Conservation (phyloP, 176 grass and related monocot species). For the Aegilops bicornis region DNA sequence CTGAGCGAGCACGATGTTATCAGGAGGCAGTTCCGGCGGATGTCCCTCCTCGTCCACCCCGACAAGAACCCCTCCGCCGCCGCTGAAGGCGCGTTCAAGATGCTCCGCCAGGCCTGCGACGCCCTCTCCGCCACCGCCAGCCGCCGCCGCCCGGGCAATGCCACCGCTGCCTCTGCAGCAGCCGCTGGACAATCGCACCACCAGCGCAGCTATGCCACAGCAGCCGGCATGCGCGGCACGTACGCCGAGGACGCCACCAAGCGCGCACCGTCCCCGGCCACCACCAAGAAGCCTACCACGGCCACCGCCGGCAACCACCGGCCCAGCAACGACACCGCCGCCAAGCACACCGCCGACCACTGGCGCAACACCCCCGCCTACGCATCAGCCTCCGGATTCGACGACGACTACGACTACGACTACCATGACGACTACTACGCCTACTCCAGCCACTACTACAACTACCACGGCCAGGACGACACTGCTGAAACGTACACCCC, state of each 20-base stretch:
- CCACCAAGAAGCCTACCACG: not conserved
- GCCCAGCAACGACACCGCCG: not conserved
- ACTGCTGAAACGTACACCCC: not conserved
- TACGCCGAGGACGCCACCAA: not conserved
- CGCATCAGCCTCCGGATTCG: not conserved
- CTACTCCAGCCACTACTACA: not conserved
- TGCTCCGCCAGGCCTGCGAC: constrained; percentile 6
- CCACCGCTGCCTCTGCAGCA: not conserved
- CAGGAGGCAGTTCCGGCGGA: not conserved
- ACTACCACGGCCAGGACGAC: not conserved
- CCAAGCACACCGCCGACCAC: not conserved
- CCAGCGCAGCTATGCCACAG: not conserved
- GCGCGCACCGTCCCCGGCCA: no score
- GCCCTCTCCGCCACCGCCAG: not conserved
- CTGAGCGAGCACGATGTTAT: not conserved
- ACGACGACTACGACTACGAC: not conserved
- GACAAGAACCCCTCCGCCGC: constrained; percentile 31
- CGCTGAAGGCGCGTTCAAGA: constrained; percentile 23
- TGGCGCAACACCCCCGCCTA: not conserved
- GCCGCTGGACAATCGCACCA: not conserved
- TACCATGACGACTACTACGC: not conserved
- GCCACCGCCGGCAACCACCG: not conserved
- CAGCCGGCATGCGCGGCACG: no score
- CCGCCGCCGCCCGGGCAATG: no score
- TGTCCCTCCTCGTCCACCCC: constrained; percentile 18